Evolutionary conservation across 2,329 filamentous ascomycete species (phyloP).

Genomic region (Cucurbitaria berberidis): DNA sequence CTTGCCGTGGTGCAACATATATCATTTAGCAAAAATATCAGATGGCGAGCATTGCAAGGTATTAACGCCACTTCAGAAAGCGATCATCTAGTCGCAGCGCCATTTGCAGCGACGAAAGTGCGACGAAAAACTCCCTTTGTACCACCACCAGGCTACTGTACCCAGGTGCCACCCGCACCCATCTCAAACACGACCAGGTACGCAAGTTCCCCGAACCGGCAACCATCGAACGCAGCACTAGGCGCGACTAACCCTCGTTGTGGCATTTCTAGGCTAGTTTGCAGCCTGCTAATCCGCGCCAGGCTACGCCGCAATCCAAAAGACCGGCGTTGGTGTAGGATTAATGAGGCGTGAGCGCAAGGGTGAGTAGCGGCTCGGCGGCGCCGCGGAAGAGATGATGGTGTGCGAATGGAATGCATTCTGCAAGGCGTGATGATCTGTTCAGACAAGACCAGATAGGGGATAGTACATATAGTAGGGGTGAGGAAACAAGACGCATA

Average conservation of each 20-base stretch:
- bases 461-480: no score
- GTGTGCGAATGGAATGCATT: not conserved
- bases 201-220: constrained; percentile 4
- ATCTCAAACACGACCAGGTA: not conserved
- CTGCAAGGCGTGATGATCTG: not conserved
- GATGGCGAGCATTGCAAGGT: no score
- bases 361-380: constrained; percentile 3
- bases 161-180: not conserved
- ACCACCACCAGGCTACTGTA: not conserved
- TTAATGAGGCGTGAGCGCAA: constrained; percentile 4
- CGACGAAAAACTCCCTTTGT: not conserved
- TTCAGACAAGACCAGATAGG: not conserved
- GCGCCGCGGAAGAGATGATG: not conserved
- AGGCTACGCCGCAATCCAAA: constrained; percentile 7
- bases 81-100: not conserved
- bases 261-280: constrained; percentile 7
- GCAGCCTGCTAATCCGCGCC: constrained; percentile 3
- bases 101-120: no score
- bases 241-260: constrained; percentile 9
- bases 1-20: no score
- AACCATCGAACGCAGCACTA: constrained; percentile 19
- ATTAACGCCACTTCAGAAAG: not conserved
- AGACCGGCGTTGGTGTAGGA: constrained; percentile 2
- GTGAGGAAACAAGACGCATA: no score
- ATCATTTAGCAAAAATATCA: no score